Percentiles rank a stretch among this genome's conserved stretches.
phyloP scores from a whole-genome alignment of 352 stramenopile species.

The Globisporangium paroecandrum region DNA sequence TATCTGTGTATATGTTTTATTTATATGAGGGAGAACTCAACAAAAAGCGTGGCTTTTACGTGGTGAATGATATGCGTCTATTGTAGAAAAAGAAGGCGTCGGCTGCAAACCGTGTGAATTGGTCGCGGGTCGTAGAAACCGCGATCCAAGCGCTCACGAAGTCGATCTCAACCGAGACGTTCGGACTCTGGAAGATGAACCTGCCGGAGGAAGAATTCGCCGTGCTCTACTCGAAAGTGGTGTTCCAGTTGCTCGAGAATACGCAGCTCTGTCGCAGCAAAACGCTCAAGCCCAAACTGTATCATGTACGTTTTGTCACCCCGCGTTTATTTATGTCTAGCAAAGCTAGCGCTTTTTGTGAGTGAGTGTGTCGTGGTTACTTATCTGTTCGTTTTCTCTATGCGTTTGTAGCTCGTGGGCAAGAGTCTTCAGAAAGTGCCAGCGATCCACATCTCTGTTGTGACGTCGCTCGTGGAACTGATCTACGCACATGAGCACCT shows the following conservation, averaged over 20 bases:
- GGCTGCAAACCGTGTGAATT: slow-evolving; percentile 46
- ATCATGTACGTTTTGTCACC: slow-evolving; percentile 37
- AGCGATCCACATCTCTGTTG: slow-evolving; percentile 64
- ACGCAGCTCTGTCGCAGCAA: slow-evolving; percentile 58
- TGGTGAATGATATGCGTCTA: not conserved
- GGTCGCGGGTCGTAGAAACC: slow-evolving; percentile 61
- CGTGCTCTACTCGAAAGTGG: slow-evolving; percentile 66
- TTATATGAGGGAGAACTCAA: not conserved
- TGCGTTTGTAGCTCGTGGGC: slow-evolving; percentile 41
- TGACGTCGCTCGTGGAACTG: slow-evolving; percentile 67
- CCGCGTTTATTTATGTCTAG: not conserved
- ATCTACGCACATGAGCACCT: slow-evolving; percentile 75
- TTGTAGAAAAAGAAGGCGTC: slow-evolving; percentile 31
- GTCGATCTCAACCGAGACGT: slow-evolving; percentile 60
- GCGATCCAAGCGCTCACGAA: slow-evolving; percentile 55
- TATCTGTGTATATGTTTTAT: not conserved
- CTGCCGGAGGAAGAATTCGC: slow-evolving; percentile 80
- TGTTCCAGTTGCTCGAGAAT: slow-evolving; percentile 67
- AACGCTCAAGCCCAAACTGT: slow-evolving; percentile 58
- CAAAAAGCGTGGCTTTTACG: not conserved
- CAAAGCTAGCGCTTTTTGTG: not conserved
- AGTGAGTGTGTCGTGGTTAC: not conserved
- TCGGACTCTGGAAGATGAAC: slow-evolving; percentile 77
- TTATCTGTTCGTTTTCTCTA: not conserved
- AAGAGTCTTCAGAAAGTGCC: slow-evolving; percentile 58